Evolutionary conservation across 1,139 yeast species (phyloP), one percentile per base, ranked within the genome.

Genomic region (Blastobotrys aristatus): DNA sequence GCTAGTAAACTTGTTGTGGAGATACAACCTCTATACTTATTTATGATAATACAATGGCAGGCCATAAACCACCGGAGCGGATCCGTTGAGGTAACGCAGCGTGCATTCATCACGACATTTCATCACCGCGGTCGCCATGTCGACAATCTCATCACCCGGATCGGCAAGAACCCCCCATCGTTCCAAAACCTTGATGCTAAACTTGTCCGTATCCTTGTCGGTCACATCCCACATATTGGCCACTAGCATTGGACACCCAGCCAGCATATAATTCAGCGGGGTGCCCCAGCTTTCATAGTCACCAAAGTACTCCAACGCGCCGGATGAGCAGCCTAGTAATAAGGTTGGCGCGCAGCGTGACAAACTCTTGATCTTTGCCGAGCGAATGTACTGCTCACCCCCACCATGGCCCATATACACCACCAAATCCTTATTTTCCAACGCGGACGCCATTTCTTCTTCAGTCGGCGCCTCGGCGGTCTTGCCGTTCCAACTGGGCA

Each of bases 151-250:
- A 1, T 44, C 50, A 20, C 53, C 52, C 14, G 53, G 46, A 14
- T 57, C 51, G 14, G 55, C 63, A 14, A 73, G 61, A 24, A 83
- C 66, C 0, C 90, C 89, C 80, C 89, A 81, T 50, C 72, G 69
- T 11, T 75, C 74, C 56, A 88, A 74, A 34, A 84, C 65, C 1
- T 76, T 68, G 11, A 73, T 53, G 40, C 89, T 84, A 58, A 89
- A 88, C 57, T 73, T 75, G 65, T 92, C 97, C 47, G 89, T 87
- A 63, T 92, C 98, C 58, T 86, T 89, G 64, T 92, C 98, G 0
- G 97, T 92, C 4, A 92, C 97, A 65, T 89, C 97, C 98, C 98
- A 92, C 54, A 92, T 68, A 60, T 88, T 89, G 0, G 88, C 96
- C 37, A 92, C 68, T 1, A 88, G 74, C 80, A 85, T 75, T 0